A percentile compares a stretch with the other conserved stretches of the same genome.
These are phyloP conservation scores for Monoraphidium neglectum DNA, from an alignment of 139 green algal genomes.

Conservation along the genomic window DNA sequence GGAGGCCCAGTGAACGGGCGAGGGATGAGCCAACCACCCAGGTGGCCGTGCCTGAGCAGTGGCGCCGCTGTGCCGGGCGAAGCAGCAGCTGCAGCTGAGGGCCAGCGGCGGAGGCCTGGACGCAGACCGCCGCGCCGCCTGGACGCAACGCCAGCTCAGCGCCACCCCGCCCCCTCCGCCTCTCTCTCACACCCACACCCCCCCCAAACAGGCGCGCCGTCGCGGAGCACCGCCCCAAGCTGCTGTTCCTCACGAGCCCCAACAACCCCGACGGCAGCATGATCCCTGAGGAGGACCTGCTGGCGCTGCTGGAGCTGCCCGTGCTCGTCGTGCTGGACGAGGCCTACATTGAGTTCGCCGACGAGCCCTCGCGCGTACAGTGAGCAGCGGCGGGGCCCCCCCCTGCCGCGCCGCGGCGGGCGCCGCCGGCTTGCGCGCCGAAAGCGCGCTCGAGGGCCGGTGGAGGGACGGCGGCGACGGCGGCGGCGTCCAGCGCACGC, in stretches of 20 bases:
- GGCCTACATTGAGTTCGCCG: constrained; percentile 98
- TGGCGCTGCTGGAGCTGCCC: constrained; percentile 77
- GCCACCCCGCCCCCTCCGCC: neutral
- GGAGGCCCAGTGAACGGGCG: too few species aligned
- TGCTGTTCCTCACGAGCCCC: constrained; percentile 98
- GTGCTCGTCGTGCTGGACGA: constrained; percentile 98
- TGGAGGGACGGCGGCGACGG: too few species aligned
- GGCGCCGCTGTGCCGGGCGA: too few species aligned
- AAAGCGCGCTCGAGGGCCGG: too few species aligned
- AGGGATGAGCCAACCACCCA: too few species aligned
- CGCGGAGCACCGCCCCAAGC: constrained; percentile 83
- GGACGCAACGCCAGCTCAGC: too few species aligned
- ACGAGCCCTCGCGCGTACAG: constrained; percentile 55
- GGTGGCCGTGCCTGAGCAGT: too few species aligned
- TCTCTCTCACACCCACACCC: neutral
- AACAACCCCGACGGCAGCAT: constrained; percentile 99
- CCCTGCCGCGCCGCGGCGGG: too few species aligned
- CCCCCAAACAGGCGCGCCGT: constrained; percentile 70
- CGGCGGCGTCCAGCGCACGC: too few species aligned
- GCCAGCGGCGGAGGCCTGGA: neutral
- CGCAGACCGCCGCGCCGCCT: too few species aligned
- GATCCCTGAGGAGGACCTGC: constrained; percentile 83
- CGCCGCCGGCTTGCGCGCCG: too few species aligned
- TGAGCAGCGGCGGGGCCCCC: neutral
- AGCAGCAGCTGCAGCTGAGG: neutral